A percentile compares a stretch with the other conserved stretches of the same genome.
These are phyloP conservation scores for Zopfia rhizophila DNA, from an alignment of 2,329 filamentous ascomycete species.

Conservation along the genomic window DNA sequence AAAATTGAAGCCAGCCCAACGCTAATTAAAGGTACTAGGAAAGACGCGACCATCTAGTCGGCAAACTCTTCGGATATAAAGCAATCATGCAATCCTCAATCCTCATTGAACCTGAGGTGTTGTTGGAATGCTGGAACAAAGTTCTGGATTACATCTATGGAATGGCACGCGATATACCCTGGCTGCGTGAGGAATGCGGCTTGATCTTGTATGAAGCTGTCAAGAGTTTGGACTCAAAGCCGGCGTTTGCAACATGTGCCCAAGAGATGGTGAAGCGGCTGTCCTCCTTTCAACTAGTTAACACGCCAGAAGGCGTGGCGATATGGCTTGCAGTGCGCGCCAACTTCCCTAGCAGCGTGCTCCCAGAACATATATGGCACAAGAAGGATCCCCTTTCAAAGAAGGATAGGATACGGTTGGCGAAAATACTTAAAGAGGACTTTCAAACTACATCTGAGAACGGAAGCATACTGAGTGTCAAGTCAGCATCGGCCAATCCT, in stretches of 20 bases:
- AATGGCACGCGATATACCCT: constrained; percentile 82
- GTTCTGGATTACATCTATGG: constrained; percentile 79
- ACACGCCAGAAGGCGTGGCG: constrained; percentile 87
- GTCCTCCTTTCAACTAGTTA: constrained; percentile 72
- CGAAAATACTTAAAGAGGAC: constrained; percentile 83
- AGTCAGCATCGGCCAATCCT: constrained; percentile 79
- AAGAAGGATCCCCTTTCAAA: constrained; percentile 75
- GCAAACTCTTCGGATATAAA: constrained; percentile 86
- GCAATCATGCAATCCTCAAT: constrained; percentile 84
- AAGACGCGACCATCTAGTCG: constrained; percentile 85
- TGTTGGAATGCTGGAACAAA: constrained; percentile 68
- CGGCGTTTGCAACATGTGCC: constrained; percentile 65
- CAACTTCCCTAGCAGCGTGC: constrained; percentile 70
- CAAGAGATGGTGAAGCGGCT: constrained; percentile 72
- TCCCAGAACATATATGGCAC: constrained; percentile 78
- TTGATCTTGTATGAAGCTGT: constrained; percentile 81
- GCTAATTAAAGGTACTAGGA: constrained; percentile 69
- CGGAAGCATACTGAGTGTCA: constrained; percentile 57
- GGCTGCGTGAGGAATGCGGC: constrained; percentile 89
- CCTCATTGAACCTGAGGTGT: constrained; percentile 68
- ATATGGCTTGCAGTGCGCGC: constrained; percentile 81
- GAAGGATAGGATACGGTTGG: constrained; percentile 74
- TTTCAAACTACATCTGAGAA: constrained; percentile 62
- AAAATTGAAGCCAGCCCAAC: constrained; percentile 7
- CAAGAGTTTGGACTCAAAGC: constrained; percentile 60